phyloP scores from a whole-genome alignment of 75 land plant species.

The Gnetum montanum region DNA sequence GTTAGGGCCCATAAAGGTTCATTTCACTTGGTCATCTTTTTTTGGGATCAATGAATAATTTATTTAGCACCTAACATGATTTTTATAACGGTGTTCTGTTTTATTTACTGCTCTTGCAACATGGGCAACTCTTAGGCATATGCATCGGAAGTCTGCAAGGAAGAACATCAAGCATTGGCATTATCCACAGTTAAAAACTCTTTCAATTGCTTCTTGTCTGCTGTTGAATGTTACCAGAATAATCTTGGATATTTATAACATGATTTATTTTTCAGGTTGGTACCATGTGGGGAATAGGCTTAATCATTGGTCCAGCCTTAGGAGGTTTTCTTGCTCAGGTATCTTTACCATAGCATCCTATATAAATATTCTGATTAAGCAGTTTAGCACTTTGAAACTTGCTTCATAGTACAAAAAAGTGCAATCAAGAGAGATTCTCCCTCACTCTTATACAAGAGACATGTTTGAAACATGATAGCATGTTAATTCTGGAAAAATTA shows the following conservation, averaged over 20 bases:
- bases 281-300: conserved; percentile 54
- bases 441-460: too few relatives aligned
- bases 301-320: conserved; percentile 66
- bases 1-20: conserved; percentile 75
- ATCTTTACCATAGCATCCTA: too few relatives aligned
- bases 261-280: conserved; percentile 52
- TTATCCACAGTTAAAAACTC: conserved; percentile 29
- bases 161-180: conserved; percentile 40
- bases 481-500: too few relatives aligned
- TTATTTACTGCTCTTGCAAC: too few relatives aligned
- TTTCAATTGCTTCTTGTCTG: background rate
- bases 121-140: conserved; percentile 32
- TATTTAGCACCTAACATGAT: too few relatives aligned
- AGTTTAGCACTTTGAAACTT: too few relatives aligned
- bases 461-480: too few relatives aligned
- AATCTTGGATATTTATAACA: background rate
- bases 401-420: too few relatives aligned
- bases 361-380: too few relatives aligned
- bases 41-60: too few relatives aligned
- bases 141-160: conserved; percentile 38
- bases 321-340: conserved; percentile 75
- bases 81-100: too few relatives aligned
- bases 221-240: background rate
- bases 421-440: too few relatives aligned
- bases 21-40: background rate